A percentile compares a stretch with the other conserved stretches of the same genome.
Evolutionary conservation across 2,329 filamentous ascomycete species (phyloP).

Genomic region (Cryoendolithus antarcticus): DNA sequence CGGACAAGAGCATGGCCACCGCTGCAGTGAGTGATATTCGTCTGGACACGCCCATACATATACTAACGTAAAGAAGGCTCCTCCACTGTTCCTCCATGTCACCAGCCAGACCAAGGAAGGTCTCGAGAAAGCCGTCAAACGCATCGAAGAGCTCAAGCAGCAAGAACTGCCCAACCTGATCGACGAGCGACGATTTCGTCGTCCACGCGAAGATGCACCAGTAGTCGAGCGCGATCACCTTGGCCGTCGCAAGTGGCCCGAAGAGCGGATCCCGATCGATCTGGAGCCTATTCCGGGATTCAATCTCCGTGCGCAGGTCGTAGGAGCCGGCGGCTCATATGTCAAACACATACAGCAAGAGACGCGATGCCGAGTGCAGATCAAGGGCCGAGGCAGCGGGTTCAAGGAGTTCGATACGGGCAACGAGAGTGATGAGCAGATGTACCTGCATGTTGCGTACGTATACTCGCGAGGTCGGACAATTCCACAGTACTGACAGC

Average conservation of each 20-base stretch:
- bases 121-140: conserved; percentile 73
- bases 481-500: conserved; percentile 3
- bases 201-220: conserved; percentile 47
- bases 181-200: conserved; percentile 82
- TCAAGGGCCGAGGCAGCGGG: conserved; percentile 90
- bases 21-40: conserved; percentile 55
- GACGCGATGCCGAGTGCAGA: conserved; percentile 90
- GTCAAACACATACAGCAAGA: conserved; percentile 98
- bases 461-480: conserved; percentile 23
- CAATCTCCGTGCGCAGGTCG: conserved; percentile 90
- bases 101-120: conserved; percentile 86
- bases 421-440: conserved; percentile 82
- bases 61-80: conserved; percentile 24
- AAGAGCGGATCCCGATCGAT: conserved; percentile 83
- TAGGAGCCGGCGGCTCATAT: conserved; percentile 85
- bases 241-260: conserved; percentile 95
- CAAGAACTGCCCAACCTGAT: conserved; percentile 92
- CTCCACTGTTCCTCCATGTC: conserved; percentile 86
- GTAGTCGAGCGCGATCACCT: conserved; percentile 80
- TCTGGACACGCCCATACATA: background rate
- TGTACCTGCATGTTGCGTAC: conserved; percentile 93
- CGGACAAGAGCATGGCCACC: conserved; percentile 95
- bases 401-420: conserved; percentile 86
- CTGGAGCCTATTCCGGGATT: conserved; percentile 89
- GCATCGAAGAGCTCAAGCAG: conserved; percentile 91